phyloP scores from a whole-genome alignment of 2,329 filamentous ascomycete species.

The Alternaria infectoria region DNA sequence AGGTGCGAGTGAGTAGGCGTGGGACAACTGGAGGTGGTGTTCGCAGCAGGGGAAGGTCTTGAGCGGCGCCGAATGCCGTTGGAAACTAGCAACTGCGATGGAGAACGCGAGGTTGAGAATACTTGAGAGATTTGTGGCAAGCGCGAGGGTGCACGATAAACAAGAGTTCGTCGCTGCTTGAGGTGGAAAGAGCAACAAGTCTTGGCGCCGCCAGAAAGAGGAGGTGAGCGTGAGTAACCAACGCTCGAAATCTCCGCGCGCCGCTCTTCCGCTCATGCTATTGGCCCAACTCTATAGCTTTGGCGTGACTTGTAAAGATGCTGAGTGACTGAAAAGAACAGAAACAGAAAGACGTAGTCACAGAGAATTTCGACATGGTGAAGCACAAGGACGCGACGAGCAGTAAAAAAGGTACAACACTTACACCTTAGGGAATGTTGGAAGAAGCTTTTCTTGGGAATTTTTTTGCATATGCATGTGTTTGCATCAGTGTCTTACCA shows the following conservation, averaged over 20 bases:
- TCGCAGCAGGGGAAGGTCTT: slow-evolving; percentile 3
- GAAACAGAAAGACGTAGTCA: background rate
- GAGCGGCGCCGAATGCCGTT: slow-evolving; percentile 7
- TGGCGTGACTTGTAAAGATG: background rate
- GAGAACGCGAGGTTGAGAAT: background rate
- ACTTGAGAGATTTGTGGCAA: background rate
- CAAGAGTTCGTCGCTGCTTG: background rate
- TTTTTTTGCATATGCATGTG: slow-evolving; percentile 16
- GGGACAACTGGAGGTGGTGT: background rate
- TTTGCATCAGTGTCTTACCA: background rate
- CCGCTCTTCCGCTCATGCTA: background rate
- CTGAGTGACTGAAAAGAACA: background rate
- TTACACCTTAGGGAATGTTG: background rate
- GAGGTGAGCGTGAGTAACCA: slow-evolving; percentile 13
- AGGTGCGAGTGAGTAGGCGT: background rate
- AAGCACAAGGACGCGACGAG: background rate
- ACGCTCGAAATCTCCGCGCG: background rate
- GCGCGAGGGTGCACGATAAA: background rate
- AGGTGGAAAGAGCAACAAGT: slow-evolving; percentile 8
- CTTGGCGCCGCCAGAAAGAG: slow-evolving; percentile 3
- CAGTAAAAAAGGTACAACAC: background rate
- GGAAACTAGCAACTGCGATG: slow-evolving; percentile 1
- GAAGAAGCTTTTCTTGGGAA: background rate
- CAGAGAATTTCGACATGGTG: background rate
- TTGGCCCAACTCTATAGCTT: background rate